Evolutionary conservation across 2,329 filamentous ascomycete genomes (phyloP), one percentile per base, ranked within the genome.

Genomic region (Cladophialophora immunda): DNA sequence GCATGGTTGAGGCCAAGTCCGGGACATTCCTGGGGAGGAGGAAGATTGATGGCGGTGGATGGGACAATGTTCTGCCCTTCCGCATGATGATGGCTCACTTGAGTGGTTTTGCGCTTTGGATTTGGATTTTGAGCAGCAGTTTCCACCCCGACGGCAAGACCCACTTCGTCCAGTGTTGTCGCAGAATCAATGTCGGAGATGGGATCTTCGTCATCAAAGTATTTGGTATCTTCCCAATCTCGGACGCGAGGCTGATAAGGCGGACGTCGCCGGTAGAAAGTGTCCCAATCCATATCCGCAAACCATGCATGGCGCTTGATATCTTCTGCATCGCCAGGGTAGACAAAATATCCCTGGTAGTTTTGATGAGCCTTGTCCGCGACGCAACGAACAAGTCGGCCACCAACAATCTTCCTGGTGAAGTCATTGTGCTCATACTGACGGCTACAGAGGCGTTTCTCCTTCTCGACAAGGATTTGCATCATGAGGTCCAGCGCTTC

Each of bases 281-380:
- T 86, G 15, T 91, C 87, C 95, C 93, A 98, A 0, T 87, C 86
- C 17, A 96, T 87, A 58, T 88, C 87, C 64, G 84, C 85, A 81
- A 98, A 98, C 86, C 94, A 98, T 11, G 88, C 87, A 78, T 98
- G 95, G 3, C 85, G 80, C 77, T 96, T 97, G 82, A 98, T 96
- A 63, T 97, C 93, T 70, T 92, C 88, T 1, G 92, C 94, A 74
- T 97, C 94, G 68, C 95, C 86, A 0, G 91, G 83, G 73, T 93
- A 94, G 3, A 98, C 94, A 62, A 91, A 90, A 34, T 88, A 83
- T 32, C 84, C 81, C 64, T 79, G 79, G 67, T 83, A 79, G 71
- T 81, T 79, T 68, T 74, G 74, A 52, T 73, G 72, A 7, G 61
- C 68, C 59, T 75, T 75, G 72, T 80, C 69, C 57, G 76, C 66